Conservation (phyloP, 257 asterid genomes). For the Penstemon davidsonii region DNA sequence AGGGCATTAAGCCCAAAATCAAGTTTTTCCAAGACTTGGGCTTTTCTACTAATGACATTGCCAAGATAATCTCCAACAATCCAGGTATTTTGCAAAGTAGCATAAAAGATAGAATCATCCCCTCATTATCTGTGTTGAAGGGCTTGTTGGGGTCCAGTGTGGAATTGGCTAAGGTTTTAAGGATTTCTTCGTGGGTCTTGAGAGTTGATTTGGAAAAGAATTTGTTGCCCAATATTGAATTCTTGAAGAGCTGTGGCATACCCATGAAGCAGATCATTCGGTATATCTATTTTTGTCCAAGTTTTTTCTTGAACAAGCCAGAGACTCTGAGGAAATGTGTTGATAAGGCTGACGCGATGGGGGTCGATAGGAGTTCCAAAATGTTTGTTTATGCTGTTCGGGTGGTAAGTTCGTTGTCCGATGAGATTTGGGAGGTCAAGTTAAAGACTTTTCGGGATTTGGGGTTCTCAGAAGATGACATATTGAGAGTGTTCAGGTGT, state of each 20-base stretch:
- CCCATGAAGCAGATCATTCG: slow-evolving; percentile 14
- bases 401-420: slow-evolving; percentile 26
- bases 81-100: slow-evolving; percentile 28
- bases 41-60: slow-evolving; percentile 25
- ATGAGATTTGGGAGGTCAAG: slow-evolving; percentile 27
- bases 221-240: slow-evolving; percentile 36
- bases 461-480: slow-evolving; percentile 30
- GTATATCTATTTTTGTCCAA: slow-evolving; percentile 20
- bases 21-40: slow-evolving; percentile 35
- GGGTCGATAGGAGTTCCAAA: slow-evolving; percentile 9
- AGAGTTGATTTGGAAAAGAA: slow-evolving; percentile 29
- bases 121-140: slow-evolving; percentile 31
- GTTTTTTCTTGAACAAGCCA: slow-evolving; percentile 34
- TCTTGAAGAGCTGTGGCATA: slow-evolving; percentile 41
- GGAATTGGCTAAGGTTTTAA: slow-evolving; percentile 30
- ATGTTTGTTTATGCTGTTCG: slow-evolving; percentile 27
- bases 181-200: slow-evolving; percentile 18
- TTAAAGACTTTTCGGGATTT: slow-evolving; percentile 17
- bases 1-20: slow-evolving; percentile 41
- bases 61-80: slow-evolving; percentile 26
- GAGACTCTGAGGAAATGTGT: slow-evolving; percentile 31
- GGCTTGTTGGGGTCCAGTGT: slow-evolving; percentile 28
- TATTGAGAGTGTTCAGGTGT: slow-evolving; percentile 19
- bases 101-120: slow-evolving; percentile 18
- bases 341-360: slow-evolving; percentile 31